phyloP scores from a whole-genome alignment of 2,329 filamentous ascomycete genomes.

The Ophiocordyceps camponoti-floridani region DNA sequence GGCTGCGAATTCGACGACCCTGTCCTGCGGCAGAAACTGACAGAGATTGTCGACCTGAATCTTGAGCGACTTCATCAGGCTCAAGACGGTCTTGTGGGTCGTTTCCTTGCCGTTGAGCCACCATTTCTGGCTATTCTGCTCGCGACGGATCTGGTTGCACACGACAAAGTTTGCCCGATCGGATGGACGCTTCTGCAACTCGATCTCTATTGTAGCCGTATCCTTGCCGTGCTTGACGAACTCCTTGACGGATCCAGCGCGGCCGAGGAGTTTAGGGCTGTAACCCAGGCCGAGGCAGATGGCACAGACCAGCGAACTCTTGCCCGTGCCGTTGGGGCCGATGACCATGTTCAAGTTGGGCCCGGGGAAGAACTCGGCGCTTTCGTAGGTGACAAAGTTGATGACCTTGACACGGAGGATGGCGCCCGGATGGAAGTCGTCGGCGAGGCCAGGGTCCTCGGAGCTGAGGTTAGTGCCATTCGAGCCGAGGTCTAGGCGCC shows the following conservation, averaged over 20 bases:
- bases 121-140: constrained; percentile 69
- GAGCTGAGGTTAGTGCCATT: constrained; percentile 3
- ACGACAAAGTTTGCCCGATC: constrained; percentile 54
- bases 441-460: constrained; percentile 1
- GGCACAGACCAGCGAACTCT: constrained; percentile 92
- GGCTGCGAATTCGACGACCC: constrained; percentile 82
- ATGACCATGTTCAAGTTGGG: constrained; percentile 97
- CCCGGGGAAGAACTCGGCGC: constrained; percentile 78
- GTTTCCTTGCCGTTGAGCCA: constrained; percentile 51
- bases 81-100: constrained; percentile 45
- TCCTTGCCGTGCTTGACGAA: constrained; percentile 82
- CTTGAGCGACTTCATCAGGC: constrained; percentile 51
- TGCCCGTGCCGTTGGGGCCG: constrained; percentile 94
- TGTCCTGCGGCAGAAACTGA: constrained; percentile 91
- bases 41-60: constrained; percentile 98
- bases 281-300: constrained; percentile 88
- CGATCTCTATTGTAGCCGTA: constrained; percentile 74
- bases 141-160: constrained; percentile 57
- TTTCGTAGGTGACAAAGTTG: constrained; percentile 91
- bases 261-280: constrained; percentile 63
- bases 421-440: constrained; percentile 51
- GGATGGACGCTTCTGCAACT: constrained; percentile 50
- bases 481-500: constrained; percentile 11
- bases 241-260: constrained; percentile 68
- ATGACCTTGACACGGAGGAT: constrained; percentile 73